phyloP scores from a whole-genome alignment of 2,329 filamentous ascomycete species.

The Biscogniauxia marginata region DNA sequence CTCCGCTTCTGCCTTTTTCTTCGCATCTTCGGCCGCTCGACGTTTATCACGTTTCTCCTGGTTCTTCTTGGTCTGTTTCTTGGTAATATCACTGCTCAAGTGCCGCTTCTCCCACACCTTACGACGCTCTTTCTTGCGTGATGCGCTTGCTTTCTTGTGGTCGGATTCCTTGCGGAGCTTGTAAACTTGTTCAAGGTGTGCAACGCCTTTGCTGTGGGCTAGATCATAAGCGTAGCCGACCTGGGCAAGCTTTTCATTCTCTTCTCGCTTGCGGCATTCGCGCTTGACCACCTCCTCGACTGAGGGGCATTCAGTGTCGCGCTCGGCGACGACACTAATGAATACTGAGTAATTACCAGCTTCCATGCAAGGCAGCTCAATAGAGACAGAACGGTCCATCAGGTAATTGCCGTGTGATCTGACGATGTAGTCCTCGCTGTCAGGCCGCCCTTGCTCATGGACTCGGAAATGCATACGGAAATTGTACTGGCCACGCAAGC shows the following conservation, averaged over 20 bases:
- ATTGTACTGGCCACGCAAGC: conserved; percentile 57
- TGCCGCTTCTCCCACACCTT: conserved; percentile 51
- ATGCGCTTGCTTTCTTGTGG: conserved; percentile 48
- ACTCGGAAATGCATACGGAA: conserved; percentile 52
- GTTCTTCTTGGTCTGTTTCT: conserved; percentile 41
- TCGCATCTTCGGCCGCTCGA: conserved; percentile 35
- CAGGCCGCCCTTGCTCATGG: conserved; percentile 48
- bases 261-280: conserved; percentile 45
- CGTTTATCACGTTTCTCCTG: conserved; percentile 36
- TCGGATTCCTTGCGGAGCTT: conserved; percentile 50
- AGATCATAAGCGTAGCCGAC: conserved; percentile 59
- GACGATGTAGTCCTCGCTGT: conserved; percentile 59
- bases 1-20: conserved; percentile 41
- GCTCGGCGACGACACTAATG: conserved; percentile 52
- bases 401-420: conserved; percentile 58
- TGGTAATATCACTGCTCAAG: conserved; percentile 35
- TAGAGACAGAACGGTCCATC: conserved; percentile 57
- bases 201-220: conserved; percentile 57
- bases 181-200: conserved; percentile 49
- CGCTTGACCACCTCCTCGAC: conserved; percentile 57
- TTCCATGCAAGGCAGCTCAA: conserved; percentile 55
- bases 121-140: conserved; percentile 44
- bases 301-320: conserved; percentile 42
- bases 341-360: conserved; percentile 58
- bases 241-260: conserved; percentile 59